Conservation (phyloP, 1,139 yeast species). For the Scheffersomyces cryptocercus region DNA sequence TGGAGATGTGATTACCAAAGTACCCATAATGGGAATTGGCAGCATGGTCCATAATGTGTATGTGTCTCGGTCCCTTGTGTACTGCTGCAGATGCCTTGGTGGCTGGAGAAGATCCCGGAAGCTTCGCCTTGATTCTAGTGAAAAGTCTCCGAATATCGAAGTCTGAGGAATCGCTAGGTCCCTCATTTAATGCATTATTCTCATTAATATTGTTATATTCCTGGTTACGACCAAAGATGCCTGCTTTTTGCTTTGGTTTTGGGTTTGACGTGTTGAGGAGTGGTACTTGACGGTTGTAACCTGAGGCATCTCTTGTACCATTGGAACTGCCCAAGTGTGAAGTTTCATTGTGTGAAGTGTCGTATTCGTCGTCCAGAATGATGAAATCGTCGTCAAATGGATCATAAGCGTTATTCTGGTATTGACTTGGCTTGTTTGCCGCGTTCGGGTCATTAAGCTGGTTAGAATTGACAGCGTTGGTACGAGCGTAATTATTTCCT, state of each 20-base stretch:
- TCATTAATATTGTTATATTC: constrained; percentile 16
- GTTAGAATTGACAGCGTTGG: no score
- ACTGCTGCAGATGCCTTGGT: constrained; percentile 7
- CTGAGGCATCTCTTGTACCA: constrained; percentile 2
- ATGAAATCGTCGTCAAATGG: constrained; percentile 41
- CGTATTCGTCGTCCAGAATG: constrained; percentile 37
- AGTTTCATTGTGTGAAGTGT: constrained; percentile 3
- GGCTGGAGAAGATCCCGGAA: constrained; percentile 14
- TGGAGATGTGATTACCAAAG: constrained; percentile 84
- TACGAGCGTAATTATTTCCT: background rate
- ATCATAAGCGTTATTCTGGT: constrained; percentile 11
- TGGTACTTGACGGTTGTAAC: constrained; percentile 22
- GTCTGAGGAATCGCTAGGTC: constrained; percentile 24
- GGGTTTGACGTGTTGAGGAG: constrained; percentile 22
- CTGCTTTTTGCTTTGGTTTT: constrained; percentile 12
- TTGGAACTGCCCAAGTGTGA: constrained; percentile 2
- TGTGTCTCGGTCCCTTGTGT: constrained; percentile 57
- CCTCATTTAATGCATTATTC: constrained; percentile 6
- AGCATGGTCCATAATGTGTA: constrained; percentile 62
- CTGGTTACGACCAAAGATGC: constrained; percentile 15
- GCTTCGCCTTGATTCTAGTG: constrained; percentile 42
- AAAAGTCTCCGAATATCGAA: constrained; percentile 64
- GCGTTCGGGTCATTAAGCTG: background rate
- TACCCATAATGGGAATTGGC: constrained; percentile 60
- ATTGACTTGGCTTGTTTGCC: constrained; percentile 4